Evolutionary conservation across 768 basidiomycete genomes (phyloP), one percentile per base, ranked within the genome.

Genomic region (Psilocybe tampanensis): DNA sequence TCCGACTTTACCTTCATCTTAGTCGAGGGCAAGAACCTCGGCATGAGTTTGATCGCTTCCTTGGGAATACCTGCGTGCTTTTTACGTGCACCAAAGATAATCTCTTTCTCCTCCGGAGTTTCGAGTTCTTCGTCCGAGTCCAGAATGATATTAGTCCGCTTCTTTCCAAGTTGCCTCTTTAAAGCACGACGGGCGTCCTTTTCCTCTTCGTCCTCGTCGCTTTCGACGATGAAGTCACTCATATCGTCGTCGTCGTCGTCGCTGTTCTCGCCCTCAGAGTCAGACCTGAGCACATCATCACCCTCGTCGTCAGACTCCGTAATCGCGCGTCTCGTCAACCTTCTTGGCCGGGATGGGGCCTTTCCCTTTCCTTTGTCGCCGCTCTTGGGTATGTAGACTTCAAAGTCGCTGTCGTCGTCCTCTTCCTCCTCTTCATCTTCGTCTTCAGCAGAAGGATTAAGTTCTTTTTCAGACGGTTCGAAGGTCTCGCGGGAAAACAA

Each of bases 1-100:
- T 36, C 13, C 15, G 23, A 42, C n/a, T 26, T n/a, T 75, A 85
- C 85, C 74, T 86, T 85, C 87, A 90, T 88, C 77, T 90, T 91
- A 2, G 86, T 88, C 4, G 87, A 88, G 0, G 87, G 86, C 34
- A 86, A 64, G 69, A 89, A 86, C 29, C 76, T 72, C 15, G 84
- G 76, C 73, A 85, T 76, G 12, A 76, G 58, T 60, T 78, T 76
- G 56, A 83, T 67, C 7, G 70, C 69, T 42, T 73, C 76, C 33
- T 66, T 60, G 8, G 71, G 61, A 3, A 69, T 13, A 15, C n/a
- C n/a, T 39, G 12, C 43, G 29, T 64, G 51, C 17, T 70, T 69
- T 56, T 67, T 67, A 19, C 57, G 59, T 49, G 62, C 64, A 32
- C 78, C 76, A 44, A 76, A 76, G 23, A 80, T 64, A 6, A 81